Percentiles rank a stretch among this genome's conserved stretches.
Conservation (phyloP, 129 eudicot species). For the Pittosporum tobira region DNA sequence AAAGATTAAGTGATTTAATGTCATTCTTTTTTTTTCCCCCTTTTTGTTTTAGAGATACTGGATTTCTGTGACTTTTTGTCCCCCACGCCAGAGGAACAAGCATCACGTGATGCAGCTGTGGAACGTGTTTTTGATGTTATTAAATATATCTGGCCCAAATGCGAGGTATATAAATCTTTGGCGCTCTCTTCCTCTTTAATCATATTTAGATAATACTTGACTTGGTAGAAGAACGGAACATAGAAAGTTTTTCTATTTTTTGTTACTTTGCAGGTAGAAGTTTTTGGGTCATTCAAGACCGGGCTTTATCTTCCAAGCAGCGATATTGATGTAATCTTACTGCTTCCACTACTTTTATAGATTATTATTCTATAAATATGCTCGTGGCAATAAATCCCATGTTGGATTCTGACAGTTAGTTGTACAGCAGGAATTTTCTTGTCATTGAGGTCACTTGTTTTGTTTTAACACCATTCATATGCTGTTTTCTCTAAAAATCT, state of each 20-base stretch:
- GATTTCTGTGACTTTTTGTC: constrained; percentile 91
- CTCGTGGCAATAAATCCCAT: neutral
- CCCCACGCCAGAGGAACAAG: constrained; percentile 80
- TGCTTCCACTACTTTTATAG: neutral
- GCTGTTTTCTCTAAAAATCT: too few relatives aligned
- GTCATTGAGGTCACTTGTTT: neutral
- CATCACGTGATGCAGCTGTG: constrained; percentile 61
- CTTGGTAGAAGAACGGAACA: too few relatives aligned
- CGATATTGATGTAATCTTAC: constrained; percentile 72
- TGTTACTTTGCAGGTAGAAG: constrained; percentile 53
- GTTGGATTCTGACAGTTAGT: neutral
- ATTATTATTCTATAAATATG: neutral
- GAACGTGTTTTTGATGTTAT: constrained; percentile 70
- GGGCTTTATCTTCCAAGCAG: constrained; percentile 89
- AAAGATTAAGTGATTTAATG: too few relatives aligned
- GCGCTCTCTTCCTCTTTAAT: neutral
- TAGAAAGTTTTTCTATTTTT: constrained; percentile 4
- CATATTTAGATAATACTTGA: neutral
- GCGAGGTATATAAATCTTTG: constrained; percentile 38
- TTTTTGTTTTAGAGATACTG: constrained; percentile 55
- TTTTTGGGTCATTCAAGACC: constrained; percentile 88
- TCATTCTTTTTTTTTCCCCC: neutral
- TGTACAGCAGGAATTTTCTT: neutral
- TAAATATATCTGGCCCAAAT: constrained; percentile 75
- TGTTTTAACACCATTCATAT: too few relatives aligned